These are phyloP conservation scores for Hymenoscyphus scutula DNA, from an alignment of 2,329 filamentous ascomycete genomes.

Conservation along the genomic window DNA sequence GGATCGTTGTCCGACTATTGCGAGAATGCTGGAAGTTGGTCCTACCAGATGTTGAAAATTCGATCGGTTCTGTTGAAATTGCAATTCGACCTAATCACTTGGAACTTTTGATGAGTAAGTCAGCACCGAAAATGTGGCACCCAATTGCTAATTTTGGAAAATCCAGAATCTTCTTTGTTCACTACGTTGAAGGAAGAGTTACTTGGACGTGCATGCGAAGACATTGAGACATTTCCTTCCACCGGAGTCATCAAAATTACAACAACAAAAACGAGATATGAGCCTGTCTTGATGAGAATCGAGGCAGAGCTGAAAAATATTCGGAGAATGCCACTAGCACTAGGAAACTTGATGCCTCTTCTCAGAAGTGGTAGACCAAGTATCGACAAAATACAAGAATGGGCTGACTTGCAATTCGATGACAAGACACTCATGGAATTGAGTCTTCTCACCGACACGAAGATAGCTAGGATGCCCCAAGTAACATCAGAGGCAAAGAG, in stretches of 20 bases:
- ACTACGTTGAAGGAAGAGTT: conserved; percentile 22
- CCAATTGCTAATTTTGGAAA: conserved; percentile 5
- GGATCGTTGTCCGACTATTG: conserved; percentile 28
- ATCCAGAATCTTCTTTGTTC: conserved; percentile 24
- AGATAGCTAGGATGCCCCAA: conserved; percentile 18
- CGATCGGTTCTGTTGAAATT: conserved; percentile 35
- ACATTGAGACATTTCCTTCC: conserved; percentile 31
- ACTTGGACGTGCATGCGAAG: conserved; percentile 22
- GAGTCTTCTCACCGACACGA: conserved; percentile 30
- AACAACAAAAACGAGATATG: conserved; percentile 25
- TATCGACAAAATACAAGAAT: conserved; percentile 9
- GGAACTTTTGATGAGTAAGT: conserved; percentile 33
- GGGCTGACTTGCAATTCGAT: conserved; percentile 13
- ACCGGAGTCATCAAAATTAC: conserved; percentile 32
- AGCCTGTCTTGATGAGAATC: conserved; percentile 27
- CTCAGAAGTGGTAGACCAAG: not conserved
- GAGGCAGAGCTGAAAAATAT: conserved; percentile 25
- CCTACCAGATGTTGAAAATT: conserved; percentile 30
- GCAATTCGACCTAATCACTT: conserved; percentile 27
- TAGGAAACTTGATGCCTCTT: conserved; percentile 23
- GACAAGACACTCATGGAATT: conserved; percentile 24
- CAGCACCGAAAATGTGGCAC: not conserved
- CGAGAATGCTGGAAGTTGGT: conserved; percentile 35
- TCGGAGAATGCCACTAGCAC: conserved; percentile 17
- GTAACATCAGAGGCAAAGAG: not conserved